These are phyloP conservation scores for Torrubiella hemipterigena DNA, from an alignment of 2,329 filamentous ascomycete species.

Conservation along the genomic window DNA sequence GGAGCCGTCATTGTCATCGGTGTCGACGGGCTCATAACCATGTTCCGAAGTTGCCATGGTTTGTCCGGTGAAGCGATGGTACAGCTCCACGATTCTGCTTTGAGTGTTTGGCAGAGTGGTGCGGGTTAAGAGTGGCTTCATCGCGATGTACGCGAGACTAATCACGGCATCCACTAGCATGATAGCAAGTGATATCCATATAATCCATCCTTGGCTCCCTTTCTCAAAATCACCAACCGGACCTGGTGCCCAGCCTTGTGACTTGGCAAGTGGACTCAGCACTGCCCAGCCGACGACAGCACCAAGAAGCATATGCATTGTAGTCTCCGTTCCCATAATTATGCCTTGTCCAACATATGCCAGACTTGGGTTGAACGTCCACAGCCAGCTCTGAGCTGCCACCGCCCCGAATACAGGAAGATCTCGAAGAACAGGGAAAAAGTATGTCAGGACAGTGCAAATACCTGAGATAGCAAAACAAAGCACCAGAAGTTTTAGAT, in stretches of 20 bases:
- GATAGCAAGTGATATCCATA: slow-evolving; percentile 91
- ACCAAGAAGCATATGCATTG: slow-evolving; percentile 87
- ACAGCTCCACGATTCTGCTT: background rate
- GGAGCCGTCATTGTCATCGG: slow-evolving; percentile 7
- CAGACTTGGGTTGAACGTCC: slow-evolving; percentile 93
- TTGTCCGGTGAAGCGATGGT: background rate
- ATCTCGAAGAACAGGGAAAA: slow-evolving; percentile 72
- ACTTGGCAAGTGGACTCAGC: slow-evolving; percentile 79
- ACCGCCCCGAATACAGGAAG: slow-evolving; percentile 74
- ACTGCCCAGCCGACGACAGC: slow-evolving; percentile 84
- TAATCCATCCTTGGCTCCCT: slow-evolving; percentile 96
- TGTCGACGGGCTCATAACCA: slow-evolving; percentile 8
- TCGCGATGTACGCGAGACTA: slow-evolving; percentile 67
- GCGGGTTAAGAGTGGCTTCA: slow-evolving; percentile 40
- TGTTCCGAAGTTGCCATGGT: background rate
- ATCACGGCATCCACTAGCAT: slow-evolving; percentile 93
- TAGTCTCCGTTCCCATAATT: slow-evolving; percentile 95
- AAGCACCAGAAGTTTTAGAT: slow-evolving; percentile 41
- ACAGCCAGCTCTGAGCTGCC: slow-evolving; percentile 74
- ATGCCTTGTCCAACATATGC: slow-evolving; percentile 96
- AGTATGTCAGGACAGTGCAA: slow-evolving; percentile 78
- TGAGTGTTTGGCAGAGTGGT: background rate
- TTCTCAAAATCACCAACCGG: slow-evolving; percentile 78
- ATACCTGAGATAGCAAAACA: slow-evolving; percentile 48
- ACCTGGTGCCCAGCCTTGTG: slow-evolving; percentile 79